Conservation (phyloP, 441 rosid species). For the Melastoma candidum region DNA sequence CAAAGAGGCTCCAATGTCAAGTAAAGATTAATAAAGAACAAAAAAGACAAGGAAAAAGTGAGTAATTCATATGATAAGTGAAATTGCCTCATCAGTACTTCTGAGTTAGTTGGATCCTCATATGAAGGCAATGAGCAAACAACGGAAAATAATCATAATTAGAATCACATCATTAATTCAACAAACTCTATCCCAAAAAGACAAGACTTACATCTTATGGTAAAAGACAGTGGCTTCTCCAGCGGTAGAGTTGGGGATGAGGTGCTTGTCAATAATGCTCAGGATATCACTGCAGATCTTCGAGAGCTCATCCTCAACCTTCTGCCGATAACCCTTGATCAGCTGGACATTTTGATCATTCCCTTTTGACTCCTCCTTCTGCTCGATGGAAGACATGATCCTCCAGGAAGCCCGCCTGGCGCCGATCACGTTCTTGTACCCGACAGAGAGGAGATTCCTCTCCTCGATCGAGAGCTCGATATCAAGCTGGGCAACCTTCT, state of each 20-base stretch:
- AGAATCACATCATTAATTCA: no score
- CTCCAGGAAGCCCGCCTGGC: constrained; percentile 91
- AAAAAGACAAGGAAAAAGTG: no score
- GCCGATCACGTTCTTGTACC: constrained; percentile 86
- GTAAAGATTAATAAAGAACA: no score
- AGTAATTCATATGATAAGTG: no score
- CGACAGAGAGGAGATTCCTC: constrained; percentile 84
- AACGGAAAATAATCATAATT: no score
- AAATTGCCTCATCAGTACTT: no score
- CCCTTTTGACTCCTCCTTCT: constrained; percentile 56
- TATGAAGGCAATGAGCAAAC: no score
- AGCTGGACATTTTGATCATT: constrained; percentile 64
- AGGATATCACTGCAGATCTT: constrained; percentile 80
- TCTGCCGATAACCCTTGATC: constrained; percentile 70
- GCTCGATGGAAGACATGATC: constrained; percentile 55
- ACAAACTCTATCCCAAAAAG: background rate
- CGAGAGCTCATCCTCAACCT: constrained; percentile 95
- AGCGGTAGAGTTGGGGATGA: constrained; percentile 68
- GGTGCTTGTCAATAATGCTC: constrained; percentile 72
- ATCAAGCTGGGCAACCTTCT: constrained; percentile 70
- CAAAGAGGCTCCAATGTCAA: no score
- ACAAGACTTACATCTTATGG: constrained; percentile 67
- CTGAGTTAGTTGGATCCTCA: no score
- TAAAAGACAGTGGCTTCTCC: constrained; percentile 99
- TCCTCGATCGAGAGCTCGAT: constrained; percentile 82